Evolutionary conservation across 2,329 filamentous ascomycete genomes (phyloP), one percentile per base, ranked within the genome.

Genomic region (Alternaria postmessia): DNA sequence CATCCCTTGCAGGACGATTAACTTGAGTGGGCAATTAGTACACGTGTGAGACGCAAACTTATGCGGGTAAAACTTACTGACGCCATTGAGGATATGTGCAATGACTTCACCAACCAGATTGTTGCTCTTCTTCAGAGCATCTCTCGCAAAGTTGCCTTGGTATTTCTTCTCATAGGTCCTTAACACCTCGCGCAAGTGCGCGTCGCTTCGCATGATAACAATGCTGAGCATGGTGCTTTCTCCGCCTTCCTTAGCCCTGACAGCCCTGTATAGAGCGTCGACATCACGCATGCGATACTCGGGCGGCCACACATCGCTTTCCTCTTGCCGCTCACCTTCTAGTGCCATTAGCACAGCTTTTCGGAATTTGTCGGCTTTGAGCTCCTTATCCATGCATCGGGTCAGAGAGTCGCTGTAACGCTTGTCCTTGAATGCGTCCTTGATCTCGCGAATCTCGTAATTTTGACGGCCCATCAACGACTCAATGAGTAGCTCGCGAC

Each of bases 321-420:
- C 94, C 67, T 95, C 91, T 87, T 97, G 95, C 11, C 93, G 83
- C 57, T 87, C 83, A 77, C 91, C 93, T 58, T 97, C 93, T 0
- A 99, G 84, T 7, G 91, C 93, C 74, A 93, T 84, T 60, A 98
- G 75, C 4, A 99, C 89, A 0, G 94, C 94, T 65, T 89, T 90
- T 64, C 96, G 93, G 82, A 98, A 99, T 80, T 98, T 98, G 80
- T 98, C 94, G 64, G 95, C 93, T 73, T 94, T 94, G 38, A 99
- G 84, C 80, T 99, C 95, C 49, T 90, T 91, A 75, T 91, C 90
- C 91, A 98, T 96, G 79, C 94, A 97, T 71, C 88, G 88, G 55
- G 86, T 86, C 53, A 98, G 81, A 64, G 88, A 91, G 78, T 98
- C 91, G 52, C 86, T 83, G 78, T 98, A 98, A 67, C 96, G 94